Evolutionary conservation across 371 early-diverging fungal genomes (phyloP), one percentile per base, ranked within the genome.

Genomic region (Coemansia sp.): DNA sequence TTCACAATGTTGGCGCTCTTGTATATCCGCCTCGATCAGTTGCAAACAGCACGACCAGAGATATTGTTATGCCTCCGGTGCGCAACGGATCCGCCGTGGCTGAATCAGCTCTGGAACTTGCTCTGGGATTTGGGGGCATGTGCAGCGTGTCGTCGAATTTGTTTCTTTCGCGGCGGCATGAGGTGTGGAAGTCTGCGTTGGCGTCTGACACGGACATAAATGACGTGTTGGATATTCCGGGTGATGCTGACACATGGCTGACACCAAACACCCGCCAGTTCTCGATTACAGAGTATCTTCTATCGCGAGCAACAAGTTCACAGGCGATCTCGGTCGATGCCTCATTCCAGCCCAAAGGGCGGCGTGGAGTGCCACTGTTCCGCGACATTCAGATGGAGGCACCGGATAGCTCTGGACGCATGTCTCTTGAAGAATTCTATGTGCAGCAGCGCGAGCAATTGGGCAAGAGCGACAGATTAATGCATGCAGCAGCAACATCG

Each of bases 161-260:
- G 37, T 34, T 50, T 59, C 52, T 74, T 7, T 66, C 71, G 11
- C 59, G 55, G 29, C 63, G 71, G 18, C 74, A 74, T 2, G 29
- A 59, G 29, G 37, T 51, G 5, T 74, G 74, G 74, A 27, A 51
- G 11, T 39, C 59, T 6, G 48, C 22, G 16, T 26, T 29, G 31
- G 14, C 14, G 11, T 48, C 59, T 4, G 66, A 59, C 5, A 40
- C 48, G 5, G 69, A 59, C 27, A 18, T 45, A 6, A 39, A 39
- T 14, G 56, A 56, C 6, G 18, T 59, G 22, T 40, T 18, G n/a
- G 52, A 56, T 34, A 63, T 66, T 34, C 71, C 63, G 6, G 57
- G 40, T 52, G 27, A 59, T 24, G 71, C 63, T 13, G 71, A 74
- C 47, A 71, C 75, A 10, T 74, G 75, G 75, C 64, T 74, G 45